Base-by-base conservation (phyloP, 208 protist genomes). In the Trypanosoma grayi region DNA sequence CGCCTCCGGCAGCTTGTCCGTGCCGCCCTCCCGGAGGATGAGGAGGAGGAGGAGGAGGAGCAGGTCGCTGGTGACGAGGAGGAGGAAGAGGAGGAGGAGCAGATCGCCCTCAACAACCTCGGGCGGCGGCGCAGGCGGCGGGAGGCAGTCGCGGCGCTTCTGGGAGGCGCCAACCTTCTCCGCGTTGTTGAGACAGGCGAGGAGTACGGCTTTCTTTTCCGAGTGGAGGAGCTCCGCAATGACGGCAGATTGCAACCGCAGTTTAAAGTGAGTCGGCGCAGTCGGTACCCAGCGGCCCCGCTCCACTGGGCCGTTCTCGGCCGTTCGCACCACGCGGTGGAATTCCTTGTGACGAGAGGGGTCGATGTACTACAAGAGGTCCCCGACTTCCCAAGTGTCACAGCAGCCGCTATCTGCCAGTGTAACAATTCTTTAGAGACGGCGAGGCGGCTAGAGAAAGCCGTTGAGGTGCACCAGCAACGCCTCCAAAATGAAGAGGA, bases 281-380 rank as follows among this genome's bases (percentile, higher is more conserved):
- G 83, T 45, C 40, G 51, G 24, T 83, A 76, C 54, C 53, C 54
- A 0, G 87, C 81, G 6, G 69, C 66, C 0, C 83, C 87, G 27
- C 75, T 94, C 48, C 87, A 91, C 66, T 94, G 87, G 84, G 87
- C 87, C 1, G 81, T 88, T 27, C 66, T 91, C 6, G 81, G 77
- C 20, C 75, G 83, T 31, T 71, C 66, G 6, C 83, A 91, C 54
- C 64, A 63, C 27, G 74, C 62, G 6, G 58, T 94, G 22, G 60
- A 60, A 39, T 86, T 79, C 59, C 73, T 94, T 10, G 55, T 94
- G 4, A 52, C 60, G 47, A 71, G 77, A 58, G 83, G 81, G 24
- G 81, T 75, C 1, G 66, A 88, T 51, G 40, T 70, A 28, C 25
- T 60, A 8, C 47, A 69, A 48, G 45, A 66, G 57, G 58, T 82